These are phyloP conservation scores for Metschnikowia cerradonensis DNA, from an alignment of 805 yeast species.

Conservation along the genomic window DNA sequence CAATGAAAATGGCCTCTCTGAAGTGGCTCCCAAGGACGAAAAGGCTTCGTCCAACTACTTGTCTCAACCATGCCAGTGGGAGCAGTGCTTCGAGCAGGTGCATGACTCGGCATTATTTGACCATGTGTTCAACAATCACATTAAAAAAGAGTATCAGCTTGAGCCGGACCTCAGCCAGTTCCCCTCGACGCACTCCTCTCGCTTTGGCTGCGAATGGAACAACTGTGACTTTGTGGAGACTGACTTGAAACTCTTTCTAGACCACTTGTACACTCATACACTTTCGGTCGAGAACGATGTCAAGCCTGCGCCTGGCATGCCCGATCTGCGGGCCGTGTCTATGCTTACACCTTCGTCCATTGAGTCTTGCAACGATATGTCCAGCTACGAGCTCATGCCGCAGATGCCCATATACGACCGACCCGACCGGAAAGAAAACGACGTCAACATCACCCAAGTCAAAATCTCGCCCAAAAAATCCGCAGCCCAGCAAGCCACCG, in stretches of 20 bases:
- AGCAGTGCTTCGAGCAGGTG: constrained; percentile 48
- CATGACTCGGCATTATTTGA: constrained; percentile 28
- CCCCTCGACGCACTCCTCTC: constrained; percentile 7
- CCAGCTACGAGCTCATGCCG: not conserved
- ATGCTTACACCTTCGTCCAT: constrained; percentile 7
- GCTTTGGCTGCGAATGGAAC: constrained; percentile 67
- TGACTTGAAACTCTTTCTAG: constrained; percentile 50
- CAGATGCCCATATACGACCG: not conserved
- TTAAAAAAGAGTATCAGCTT: constrained; percentile 28
- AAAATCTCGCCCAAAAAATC: constrained; percentile 27
- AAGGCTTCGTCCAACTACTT: not conserved
- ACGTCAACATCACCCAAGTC: constrained; percentile 31
- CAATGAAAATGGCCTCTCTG: constrained; percentile 2
- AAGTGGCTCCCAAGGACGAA: constrained; percentile 1
- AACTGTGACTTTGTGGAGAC: constrained; percentile 58
- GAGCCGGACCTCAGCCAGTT: not conserved
- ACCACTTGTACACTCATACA: constrained; percentile 45
- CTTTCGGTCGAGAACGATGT: not conserved
- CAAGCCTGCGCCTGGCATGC: not conserved
- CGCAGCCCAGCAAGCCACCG: constrained; percentile 8
- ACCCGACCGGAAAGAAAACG: constrained; percentile 1
- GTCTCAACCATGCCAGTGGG: constrained; percentile 59
- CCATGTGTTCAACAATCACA: constrained; percentile 46
- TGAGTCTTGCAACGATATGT: not conserved
- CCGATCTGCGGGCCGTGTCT: not conserved